Evolutionary conservation across 2,329 filamentous ascomycete genomes (phyloP).

Genomic region (Dactylella cylindrospora): DNA sequence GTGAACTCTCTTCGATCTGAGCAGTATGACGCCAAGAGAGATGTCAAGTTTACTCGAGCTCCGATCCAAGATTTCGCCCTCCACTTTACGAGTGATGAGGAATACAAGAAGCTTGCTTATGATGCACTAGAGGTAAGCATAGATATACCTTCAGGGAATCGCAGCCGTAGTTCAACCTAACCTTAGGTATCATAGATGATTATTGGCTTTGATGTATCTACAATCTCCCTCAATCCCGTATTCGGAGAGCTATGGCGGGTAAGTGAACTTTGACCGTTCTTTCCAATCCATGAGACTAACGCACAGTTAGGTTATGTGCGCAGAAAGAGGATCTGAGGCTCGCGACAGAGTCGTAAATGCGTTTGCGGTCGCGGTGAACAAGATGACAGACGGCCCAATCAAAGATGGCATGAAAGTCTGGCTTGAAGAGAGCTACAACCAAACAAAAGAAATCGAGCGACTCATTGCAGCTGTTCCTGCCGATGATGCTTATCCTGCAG

Average conservation of each 20-base stretch:
- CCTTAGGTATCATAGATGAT: slow-evolving; percentile 50
- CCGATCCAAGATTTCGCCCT: slow-evolving; percentile 32
- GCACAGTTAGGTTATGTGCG: slow-evolving; percentile 52
- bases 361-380: slow-evolving; percentile 54
- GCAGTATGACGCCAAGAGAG: slow-evolving; percentile 31
- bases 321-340: slow-evolving; percentile 54
- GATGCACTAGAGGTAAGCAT: slow-evolving; percentile 35
- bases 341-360: slow-evolving; percentile 54
- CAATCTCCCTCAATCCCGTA: slow-evolving; percentile 57
- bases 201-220: slow-evolving; percentile 54
- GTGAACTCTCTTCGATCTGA: slow-evolving; percentile 4
- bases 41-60: slow-evolving; percentile 29
- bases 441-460: slow-evolving; percentile 54
- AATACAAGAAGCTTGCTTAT: slow-evolving; percentile 23
- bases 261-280: too few species aligned
- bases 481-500: slow-evolving; percentile 55
- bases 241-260: slow-evolving; percentile 58
- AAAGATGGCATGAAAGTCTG: slow-evolving; percentile 55
- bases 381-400: slow-evolving; percentile 50
- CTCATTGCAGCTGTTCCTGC: slow-evolving; percentile 52
- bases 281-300: not conserved
- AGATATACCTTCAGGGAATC: not conserved
- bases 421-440: slow-evolving; percentile 60
- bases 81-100: slow-evolving; percentile 15
- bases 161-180: not conserved